Evolutionary conservation across 2,329 filamentous ascomycete genomes (phyloP), one percentile per base, ranked within the genome.

Genomic region (Furcasterigmium furcatum): DNA sequence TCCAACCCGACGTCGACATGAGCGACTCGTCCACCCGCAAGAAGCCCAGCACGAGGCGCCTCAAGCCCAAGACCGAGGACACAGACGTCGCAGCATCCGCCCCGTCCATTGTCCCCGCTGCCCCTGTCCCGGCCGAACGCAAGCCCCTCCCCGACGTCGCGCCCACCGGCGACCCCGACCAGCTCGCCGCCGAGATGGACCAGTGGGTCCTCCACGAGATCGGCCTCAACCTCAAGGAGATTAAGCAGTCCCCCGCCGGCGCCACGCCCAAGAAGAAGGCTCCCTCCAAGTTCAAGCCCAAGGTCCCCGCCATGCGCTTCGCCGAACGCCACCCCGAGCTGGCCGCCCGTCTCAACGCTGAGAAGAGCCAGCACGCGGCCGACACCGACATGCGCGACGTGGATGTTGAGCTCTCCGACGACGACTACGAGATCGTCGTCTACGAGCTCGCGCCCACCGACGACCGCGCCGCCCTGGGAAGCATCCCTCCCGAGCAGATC

Each of bases 341-440:
- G 32, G 53, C 52, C 7, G 27, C 27, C 21, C 18, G 20, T 9
- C 36, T 39, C 5, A 55, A 52, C 30, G 46, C 51, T 29, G 44
- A 51, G 18, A 52, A 50, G 34, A 38, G 39, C 27, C 52, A 46
- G 8, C 62, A 65, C 29, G 41, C 30, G 8, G 54, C 52, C 13
- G 68, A 67, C 29, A 59, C 61, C 41, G 59, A 59, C 22, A 64
- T 66, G 55, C 66, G 63, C 19, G 65, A 72, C n/a, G 59, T 58
- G 14, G 66, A 68, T 21, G 69, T 67, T 16, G 74, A 77, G 14
- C 52, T 53, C 9, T 64, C 75, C 46, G 77, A 79, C 16, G 71
- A 72, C 4, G 80, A 84, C 43, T 85, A 83, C 65, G 70, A 85
- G 22, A 76, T 82, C 36, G 82, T 85, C 48, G 83, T 81, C 34